Conservation (phyloP, 345 rosid genomes). For the Lenwebbia sp. region DNA sequence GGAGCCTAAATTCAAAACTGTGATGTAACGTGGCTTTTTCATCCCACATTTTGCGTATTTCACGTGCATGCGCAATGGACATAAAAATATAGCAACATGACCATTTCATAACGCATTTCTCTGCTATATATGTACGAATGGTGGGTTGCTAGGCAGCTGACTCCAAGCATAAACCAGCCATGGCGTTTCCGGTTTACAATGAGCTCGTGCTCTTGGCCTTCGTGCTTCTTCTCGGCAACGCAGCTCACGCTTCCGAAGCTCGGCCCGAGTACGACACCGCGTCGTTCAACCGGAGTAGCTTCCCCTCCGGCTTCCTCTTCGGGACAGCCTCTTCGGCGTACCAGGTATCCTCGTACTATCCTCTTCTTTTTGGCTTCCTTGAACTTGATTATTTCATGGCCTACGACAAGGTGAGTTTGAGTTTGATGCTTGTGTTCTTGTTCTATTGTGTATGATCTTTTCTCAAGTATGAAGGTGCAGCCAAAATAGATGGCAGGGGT, state of each 20-base stretch:
- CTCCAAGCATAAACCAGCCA: not conserved
- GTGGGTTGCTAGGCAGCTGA: not conserved
- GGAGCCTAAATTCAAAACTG: too few species aligned
- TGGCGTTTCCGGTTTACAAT: not conserved
- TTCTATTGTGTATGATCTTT: not conserved
- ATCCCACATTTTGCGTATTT: not conserved
- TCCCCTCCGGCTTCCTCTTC: constrained; percentile 14
- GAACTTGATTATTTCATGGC: not conserved
- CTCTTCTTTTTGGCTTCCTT: not conserved
- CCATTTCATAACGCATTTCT: not conserved
- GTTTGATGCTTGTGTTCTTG: not conserved
- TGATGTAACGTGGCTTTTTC: not conserved
- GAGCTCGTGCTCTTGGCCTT: not conserved
- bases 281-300: constrained; percentile 8
- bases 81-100: not conserved
- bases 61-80: not conserved
- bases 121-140: not conserved
- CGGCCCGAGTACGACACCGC: not conserved
- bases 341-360: constrained; percentile 4
- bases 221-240: not conserved
- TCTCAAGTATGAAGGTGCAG: constrained; percentile 17
- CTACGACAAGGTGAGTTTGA: not conserved
- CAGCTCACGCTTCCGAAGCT: not conserved
- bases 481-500: constrained; percentile 6
- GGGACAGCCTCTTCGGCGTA: constrained; percentile 19